Evolutionary conservation across 768 basidiomycete species (phyloP).

Genomic region (Calvatia gigantea): DNA sequence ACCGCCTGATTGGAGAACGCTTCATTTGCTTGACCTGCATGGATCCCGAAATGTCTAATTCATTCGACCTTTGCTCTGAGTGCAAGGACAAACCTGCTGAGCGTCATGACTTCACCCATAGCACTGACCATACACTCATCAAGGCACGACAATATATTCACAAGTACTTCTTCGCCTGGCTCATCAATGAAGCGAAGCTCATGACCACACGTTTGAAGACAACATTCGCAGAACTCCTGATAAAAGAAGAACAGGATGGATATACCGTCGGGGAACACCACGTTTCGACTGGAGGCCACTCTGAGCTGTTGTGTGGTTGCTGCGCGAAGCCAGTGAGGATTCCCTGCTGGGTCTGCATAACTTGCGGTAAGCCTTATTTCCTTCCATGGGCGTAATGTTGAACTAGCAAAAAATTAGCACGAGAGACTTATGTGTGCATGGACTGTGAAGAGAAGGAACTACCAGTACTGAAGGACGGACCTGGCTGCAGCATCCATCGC

Average conservation of each 20-base stretch:
- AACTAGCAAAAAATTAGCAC: background rate
- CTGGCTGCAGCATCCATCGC: background rate
- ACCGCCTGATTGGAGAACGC: conserved; percentile 26
- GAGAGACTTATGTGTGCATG: conserved; percentile 2
- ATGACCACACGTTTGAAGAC: conserved; percentile 3
- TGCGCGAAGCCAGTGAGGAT: conserved; percentile 6
- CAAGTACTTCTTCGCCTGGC: background rate
- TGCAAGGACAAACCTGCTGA: conserved; percentile 2
- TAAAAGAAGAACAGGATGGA: background rate
- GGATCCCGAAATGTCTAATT: conserved; percentile 26
- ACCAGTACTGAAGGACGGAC: background rate
- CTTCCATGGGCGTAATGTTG: background rate
- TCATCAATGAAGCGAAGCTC: background rate
- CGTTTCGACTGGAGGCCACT: background rate
- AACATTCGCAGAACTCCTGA: background rate
- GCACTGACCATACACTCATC: conserved; percentile 7
- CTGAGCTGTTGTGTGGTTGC: conserved; percentile 4
- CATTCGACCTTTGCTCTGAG: conserved; percentile 8
- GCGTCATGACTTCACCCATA: conserved; percentile 3
- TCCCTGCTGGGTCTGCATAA: conserved; percentile 11
- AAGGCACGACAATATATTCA: conserved; percentile 1
- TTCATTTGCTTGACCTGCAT: conserved; percentile 31
- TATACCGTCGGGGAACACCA: background rate
- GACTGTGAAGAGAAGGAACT: conserved; percentile 6
- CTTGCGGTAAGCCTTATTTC: conserved; percentile 9